phyloP scores from a whole-genome alignment of 306 rosid genomes.

The Mimosa pudica region DNA sequence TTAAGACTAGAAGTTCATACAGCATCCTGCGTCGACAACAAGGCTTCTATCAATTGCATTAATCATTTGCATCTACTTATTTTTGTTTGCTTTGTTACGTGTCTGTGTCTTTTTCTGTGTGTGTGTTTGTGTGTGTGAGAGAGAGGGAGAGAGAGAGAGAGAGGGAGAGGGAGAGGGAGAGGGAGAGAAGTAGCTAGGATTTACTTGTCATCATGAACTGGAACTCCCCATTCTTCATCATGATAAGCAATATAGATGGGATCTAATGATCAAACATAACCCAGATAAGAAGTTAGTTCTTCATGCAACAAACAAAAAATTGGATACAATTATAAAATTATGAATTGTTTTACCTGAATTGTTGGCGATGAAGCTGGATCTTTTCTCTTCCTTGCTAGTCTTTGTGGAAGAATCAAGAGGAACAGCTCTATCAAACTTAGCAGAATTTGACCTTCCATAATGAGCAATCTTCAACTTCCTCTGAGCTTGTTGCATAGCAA shows the following conservation, averaged over 20 bases:
- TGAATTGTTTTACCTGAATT: conserved; percentile 66
- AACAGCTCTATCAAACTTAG: conserved; percentile 67
- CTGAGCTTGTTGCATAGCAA: conserved; percentile 92
- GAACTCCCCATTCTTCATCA: conserved; percentile 99
- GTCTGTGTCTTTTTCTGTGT: background rate
- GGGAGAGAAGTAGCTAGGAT: conserved; percentile 1
- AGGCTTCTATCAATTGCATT: conserved; percentile 29
- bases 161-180: background rate
- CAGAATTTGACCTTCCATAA: conserved; percentile 97
- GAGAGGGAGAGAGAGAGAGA: background rate
- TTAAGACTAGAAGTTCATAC: conserved; percentile 79
- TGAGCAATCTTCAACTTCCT: conserved; percentile 92
- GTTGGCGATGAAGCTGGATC: conserved; percentile 89
- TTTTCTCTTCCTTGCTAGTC: conserved; percentile 58
- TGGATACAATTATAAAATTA: background rate
- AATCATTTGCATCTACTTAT: conserved; percentile 10
- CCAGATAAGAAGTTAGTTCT: conserved; percentile 21
- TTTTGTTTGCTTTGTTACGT: background rate
- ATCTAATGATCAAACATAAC: conserved; percentile 50
- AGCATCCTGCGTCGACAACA: conserved; percentile 58
- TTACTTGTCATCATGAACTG: conserved; percentile 96
- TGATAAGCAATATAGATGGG: conserved; percentile 96
- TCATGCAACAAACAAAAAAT: background rate
- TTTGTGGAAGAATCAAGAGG: conserved; percentile 60
- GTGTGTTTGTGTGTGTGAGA: background rate